These are phyloP conservation scores for Neocucurbitaria cava DNA, from an alignment of 2,329 filamentous ascomycete species.

Conservation along the genomic window DNA sequence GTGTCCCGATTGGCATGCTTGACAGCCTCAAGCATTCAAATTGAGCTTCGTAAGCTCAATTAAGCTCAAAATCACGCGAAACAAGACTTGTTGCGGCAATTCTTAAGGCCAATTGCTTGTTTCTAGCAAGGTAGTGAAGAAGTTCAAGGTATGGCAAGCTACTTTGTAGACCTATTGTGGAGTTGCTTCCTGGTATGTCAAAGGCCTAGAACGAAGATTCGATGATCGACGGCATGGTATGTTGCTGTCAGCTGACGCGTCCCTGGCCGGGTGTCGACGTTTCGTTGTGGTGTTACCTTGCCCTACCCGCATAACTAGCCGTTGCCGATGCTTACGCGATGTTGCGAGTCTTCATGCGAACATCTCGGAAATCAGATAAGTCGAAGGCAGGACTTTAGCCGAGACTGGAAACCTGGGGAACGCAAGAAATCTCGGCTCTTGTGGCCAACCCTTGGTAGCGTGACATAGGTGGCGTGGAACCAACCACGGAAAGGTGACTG, in stretches of 20 bases:
- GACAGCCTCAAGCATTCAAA: slow-evolving; percentile 8
- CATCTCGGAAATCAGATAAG: neutral
- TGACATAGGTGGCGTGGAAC: slow-evolving; percentile 12
- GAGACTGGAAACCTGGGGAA: slow-evolving; percentile 7
- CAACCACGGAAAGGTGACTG: slow-evolving; percentile 11
- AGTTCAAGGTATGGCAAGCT: neutral
- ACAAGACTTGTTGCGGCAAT: neutral
- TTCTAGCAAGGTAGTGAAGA: neutral
- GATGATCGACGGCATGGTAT: neutral
- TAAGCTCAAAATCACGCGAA: slow-evolving; percentile 7
- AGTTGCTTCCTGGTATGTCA: neutral
- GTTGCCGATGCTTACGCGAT: neutral
- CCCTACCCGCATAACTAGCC: slow-evolving; percentile 7
- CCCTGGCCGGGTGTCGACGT: no score
- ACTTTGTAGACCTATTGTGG: neutral
- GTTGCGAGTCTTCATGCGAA: neutral
- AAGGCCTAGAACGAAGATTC: neutral
- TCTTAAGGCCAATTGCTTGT: neutral
- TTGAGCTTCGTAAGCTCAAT: slow-evolving; percentile 34
- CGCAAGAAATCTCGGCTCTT: neutral
- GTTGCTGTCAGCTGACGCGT: neutral
- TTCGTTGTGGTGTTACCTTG: slow-evolving; percentile 22
- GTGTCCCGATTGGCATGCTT: slow-evolving; percentile 25
- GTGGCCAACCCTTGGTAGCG: neutral
- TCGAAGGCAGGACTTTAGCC: slow-evolving; percentile 2